Percentiles rank a stretch among this genome's conserved stretches.
phyloP scores from a whole-genome alignment of 257 asterid species.

The Salvia miltiorrhiza region DNA sequence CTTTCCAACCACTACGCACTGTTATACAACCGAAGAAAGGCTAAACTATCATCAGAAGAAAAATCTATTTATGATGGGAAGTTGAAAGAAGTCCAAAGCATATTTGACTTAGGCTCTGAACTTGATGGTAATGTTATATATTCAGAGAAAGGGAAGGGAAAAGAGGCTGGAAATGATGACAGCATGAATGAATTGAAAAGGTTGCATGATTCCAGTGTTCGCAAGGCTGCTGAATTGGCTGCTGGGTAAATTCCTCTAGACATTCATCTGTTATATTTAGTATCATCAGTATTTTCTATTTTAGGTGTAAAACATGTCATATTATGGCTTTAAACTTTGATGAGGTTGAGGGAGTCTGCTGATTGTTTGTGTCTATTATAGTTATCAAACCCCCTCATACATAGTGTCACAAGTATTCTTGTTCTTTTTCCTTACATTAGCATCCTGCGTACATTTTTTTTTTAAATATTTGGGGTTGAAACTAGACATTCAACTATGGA shows the following conservation, averaged over 20 bases:
- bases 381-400: not conserved
- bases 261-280: constrained; percentile 4
- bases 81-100: constrained; percentile 75
- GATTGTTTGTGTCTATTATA: not conserved
- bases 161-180: constrained; percentile 59
- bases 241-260: constrained; percentile 61
- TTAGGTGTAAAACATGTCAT: not conserved
- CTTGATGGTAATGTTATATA: constrained; percentile 52
- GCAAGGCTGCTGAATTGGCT: constrained; percentile 97
- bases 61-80: constrained; percentile 77
- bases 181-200: constrained; percentile 54
- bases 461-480: not conserved
- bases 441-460: not conserved
- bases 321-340: constrained; percentile 1
- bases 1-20: constrained; percentile 80
- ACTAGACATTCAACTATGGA: not conserved
- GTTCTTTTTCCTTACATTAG: not conserved
- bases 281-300: not conserved
- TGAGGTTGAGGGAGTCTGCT: not conserved
- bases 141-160: constrained; percentile 79
- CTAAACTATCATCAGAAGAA: constrained; percentile 76
- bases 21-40: constrained; percentile 79
- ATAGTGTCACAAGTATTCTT: not conserved
- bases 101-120: constrained; percentile 69
- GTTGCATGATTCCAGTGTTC: constrained; percentile 82